Percentiles rank a stretch among this genome's conserved stretches.
Evolutionary conservation across 2,329 filamentous ascomycete genomes (phyloP).

Genomic region (Ophiostoma sp.): DNA sequence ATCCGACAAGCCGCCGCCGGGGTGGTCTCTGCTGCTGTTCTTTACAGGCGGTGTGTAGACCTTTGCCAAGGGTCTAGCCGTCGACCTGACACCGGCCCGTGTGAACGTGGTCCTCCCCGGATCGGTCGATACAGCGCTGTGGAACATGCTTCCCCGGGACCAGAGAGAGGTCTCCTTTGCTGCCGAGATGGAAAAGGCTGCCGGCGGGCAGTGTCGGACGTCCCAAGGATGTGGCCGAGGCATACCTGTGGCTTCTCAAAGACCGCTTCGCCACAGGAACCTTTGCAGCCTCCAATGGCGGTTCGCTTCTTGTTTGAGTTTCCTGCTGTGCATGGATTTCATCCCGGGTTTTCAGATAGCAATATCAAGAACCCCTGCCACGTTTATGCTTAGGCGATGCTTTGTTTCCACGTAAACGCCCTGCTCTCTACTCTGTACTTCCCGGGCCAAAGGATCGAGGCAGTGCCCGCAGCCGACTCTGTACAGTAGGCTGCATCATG

Average conservation of each 20-base stretch:
- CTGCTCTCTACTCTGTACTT: not conserved
- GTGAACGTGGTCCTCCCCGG: conserved; percentile 26
- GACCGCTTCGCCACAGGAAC: conserved; percentile 31
- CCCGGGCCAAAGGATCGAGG: not conserved
- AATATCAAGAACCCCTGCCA: not conserved
- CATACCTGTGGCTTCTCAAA: conserved; percentile 35
- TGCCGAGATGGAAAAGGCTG: not conserved
- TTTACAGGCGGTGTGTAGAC: conserved; percentile 49
- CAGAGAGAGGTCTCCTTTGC: not conserved
- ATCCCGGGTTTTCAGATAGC: not conserved
- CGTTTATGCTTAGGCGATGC: not conserved
- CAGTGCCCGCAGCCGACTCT: not conserved
- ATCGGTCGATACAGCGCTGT: not conserved
- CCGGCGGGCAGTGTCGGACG: conserved; percentile 44
- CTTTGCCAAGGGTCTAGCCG: conserved; percentile 51
- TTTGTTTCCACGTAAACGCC: not conserved
- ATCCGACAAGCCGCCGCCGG: conserved; percentile 45
- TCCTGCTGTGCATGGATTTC: not conserved
- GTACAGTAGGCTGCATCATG: not conserved
- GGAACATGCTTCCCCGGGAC: not conserved
- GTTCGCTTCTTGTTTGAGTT: conserved; percentile 8
- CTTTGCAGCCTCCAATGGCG: conserved; percentile 26
- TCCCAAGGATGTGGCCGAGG: conserved; percentile 40
- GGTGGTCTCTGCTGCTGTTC: conserved; percentile 46
- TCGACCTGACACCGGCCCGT: conserved; percentile 46